phyloP scores from a whole-genome alignment of 2,329 filamentous ascomycete species.

The Ophiostoma novo-ulmi region DNA sequence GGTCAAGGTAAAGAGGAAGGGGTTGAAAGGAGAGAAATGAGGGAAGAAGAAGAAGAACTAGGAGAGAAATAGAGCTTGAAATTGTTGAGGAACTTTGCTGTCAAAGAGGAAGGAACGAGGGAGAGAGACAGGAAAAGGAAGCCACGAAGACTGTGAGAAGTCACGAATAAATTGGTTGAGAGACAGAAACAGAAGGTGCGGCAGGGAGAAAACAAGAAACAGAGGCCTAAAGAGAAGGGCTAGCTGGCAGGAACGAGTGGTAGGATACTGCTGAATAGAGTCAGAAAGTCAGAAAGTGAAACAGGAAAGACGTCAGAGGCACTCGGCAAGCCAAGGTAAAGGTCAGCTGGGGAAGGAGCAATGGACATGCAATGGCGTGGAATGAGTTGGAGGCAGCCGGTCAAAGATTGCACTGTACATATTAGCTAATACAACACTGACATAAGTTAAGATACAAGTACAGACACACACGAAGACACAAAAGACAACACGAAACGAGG shows the following conservation, averaged over 20 bases:
- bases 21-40: neutral
- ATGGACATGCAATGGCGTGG: neutral
- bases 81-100: neutral
- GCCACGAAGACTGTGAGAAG: neutral
- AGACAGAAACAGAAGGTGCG: slow-evolving; percentile 15
- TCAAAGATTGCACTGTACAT: neutral
- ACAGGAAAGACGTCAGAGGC: neutral
- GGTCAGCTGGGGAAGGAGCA: slow-evolving; percentile 8
- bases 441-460: neutral
- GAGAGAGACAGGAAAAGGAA: neutral
- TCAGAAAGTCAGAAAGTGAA: neutral
- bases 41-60: neutral
- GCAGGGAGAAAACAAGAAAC: slow-evolving; percentile 5
- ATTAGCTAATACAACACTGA: slow-evolving; percentile 2
- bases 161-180: neutral
- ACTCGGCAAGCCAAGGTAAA: neutral
- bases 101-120: slow-evolving; percentile 4
- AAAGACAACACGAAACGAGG: neutral
- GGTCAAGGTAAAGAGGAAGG: neutral
- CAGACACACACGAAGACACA: neutral
- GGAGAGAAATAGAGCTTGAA: neutral
- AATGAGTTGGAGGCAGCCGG: slow-evolving; percentile 1
- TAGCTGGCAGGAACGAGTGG: neutral
- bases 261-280: too few relatives aligned
- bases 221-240: neutral